A percentile compares a stretch with the other conserved stretches of the same genome.
Evolutionary conservation across 2,329 filamentous ascomycete species (phyloP).

Genomic region (Cladophialophora psammophila): DNA sequence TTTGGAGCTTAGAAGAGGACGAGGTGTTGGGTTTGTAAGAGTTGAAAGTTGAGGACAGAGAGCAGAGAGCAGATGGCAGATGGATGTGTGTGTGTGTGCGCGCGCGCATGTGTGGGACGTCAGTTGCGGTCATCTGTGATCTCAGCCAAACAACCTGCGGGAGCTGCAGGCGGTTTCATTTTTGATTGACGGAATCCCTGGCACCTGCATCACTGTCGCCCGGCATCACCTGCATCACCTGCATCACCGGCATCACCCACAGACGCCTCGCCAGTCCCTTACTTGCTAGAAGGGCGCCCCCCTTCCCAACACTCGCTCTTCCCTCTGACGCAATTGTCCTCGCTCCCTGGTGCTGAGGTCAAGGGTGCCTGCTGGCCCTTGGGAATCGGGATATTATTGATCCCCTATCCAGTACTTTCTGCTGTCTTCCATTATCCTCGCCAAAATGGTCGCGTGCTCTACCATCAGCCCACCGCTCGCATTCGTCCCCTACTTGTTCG

Average conservation of each 20-base stretch:
- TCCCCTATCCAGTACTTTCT: slow-evolving; percentile 3
- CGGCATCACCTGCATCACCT: not conserved
- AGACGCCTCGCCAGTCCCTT: too few relatives aligned
- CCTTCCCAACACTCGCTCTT: not conserved
- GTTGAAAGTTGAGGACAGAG: not conserved
- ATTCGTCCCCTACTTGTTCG: not conserved
- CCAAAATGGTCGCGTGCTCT: slow-evolving; percentile 6
- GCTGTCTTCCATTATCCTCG: not conserved
- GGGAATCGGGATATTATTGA: too few relatives aligned
- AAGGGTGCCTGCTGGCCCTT: too few relatives aligned
- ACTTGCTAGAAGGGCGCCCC: too few relatives aligned
- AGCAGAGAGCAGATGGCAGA: not conserved
- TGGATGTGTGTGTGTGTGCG: not conserved
- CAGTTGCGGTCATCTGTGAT: slow-evolving; percentile 2
- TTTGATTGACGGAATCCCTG: slow-evolving; percentile 6
- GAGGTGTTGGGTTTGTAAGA: slow-evolving; percentile 8
- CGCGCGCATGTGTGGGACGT: slow-evolving; percentile 9
- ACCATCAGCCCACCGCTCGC: not conserved
- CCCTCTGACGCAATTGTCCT: slow-evolving; percentile 4
- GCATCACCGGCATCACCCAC: not conserved
- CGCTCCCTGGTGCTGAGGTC: too few relatives aligned
- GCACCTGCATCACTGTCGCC: slow-evolving; percentile 4
- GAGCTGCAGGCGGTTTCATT: slow-evolving; percentile 6
- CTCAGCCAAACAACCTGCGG: not conserved
- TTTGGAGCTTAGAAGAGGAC: slow-evolving; percentile 9